phyloP scores from a whole-genome alignment of 2,329 filamentous ascomycete species.

The Aspergillus unguis region DNA sequence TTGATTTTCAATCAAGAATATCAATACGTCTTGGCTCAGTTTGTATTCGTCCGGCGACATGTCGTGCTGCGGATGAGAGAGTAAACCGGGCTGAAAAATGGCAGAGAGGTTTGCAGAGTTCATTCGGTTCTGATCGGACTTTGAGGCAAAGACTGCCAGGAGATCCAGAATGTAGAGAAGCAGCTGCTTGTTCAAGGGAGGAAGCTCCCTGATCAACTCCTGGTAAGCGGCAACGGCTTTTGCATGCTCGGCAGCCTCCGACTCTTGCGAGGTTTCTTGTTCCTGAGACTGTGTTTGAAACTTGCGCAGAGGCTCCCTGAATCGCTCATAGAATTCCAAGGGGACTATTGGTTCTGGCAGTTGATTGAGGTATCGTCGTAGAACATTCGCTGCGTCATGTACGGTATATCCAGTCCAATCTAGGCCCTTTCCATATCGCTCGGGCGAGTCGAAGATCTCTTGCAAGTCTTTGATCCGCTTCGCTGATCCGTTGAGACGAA shows the following conservation, averaged over 20 bases:
- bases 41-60: slow-evolving; percentile 95
- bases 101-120: slow-evolving; percentile 89
- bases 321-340: slow-evolving; percentile 85
- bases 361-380: slow-evolving; percentile 92
- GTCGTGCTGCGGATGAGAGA: slow-evolving; percentile 89
- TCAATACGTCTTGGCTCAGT: slow-evolving; percentile 92
- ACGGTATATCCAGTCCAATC: slow-evolving; percentile 98
- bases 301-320: slow-evolving; percentile 74
- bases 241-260: slow-evolving; percentile 70
- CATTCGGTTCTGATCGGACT: slow-evolving; percentile 96
- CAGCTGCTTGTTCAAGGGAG: slow-evolving; percentile 87
- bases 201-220: slow-evolving; percentile 84
- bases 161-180: slow-evolving; percentile 94
- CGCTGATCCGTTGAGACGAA: slow-evolving; percentile 90
- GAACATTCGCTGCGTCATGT: slow-evolving; percentile 94
- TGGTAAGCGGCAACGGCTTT: slow-evolving; percentile 82
- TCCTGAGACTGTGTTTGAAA: slow-evolving; percentile 69
- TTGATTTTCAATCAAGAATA: slow-evolving; percentile 97
- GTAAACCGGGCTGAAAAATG: slow-evolving; percentile 94
- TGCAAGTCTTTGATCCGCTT: slow-evolving; percentile 98
- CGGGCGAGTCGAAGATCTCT: slow-evolving; percentile 85
- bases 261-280: slow-evolving; percentile 65
- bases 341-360: slow-evolving; percentile 96
- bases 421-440: slow-evolving; percentile 91
- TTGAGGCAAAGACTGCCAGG: slow-evolving; percentile 93